Conservation (phyloP, 306 rosid genomes). For the Macrotyloma uniflorum region DNA sequence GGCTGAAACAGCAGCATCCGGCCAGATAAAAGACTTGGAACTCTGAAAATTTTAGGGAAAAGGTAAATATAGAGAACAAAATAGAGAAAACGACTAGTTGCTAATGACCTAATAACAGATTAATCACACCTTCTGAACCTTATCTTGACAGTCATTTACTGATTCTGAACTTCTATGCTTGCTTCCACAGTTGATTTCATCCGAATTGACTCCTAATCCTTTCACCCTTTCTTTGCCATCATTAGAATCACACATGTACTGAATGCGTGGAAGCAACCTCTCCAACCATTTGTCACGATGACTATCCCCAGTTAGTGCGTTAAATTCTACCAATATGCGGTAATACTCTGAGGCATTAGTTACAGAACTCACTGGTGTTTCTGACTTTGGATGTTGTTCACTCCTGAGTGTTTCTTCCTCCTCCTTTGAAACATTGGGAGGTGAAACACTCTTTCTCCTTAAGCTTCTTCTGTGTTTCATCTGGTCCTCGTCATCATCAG, state of each 20-base stretch:
- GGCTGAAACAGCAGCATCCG: slow-evolving; percentile 81
- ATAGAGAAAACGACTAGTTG: slow-evolving; percentile 10
- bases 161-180: slow-evolving; percentile 40
- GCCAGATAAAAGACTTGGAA: slow-evolving; percentile 74
- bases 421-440: slow-evolving; percentile 71
- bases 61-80: not conserved
- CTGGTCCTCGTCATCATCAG: slow-evolving; percentile 63
- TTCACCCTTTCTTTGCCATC: slow-evolving; percentile 45
- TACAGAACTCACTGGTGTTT: slow-evolving; percentile 72
- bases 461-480: slow-evolving; percentile 60
- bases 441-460: slow-evolving; percentile 70
- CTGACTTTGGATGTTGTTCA: slow-evolving; percentile 64
- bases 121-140: slow-evolving; percentile 56
- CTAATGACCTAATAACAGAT: not conserved
- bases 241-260: slow-evolving; percentile 58
- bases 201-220: slow-evolving; percentile 40
- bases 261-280: slow-evolving; percentile 69
- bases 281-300: slow-evolving; percentile 94
- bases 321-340: slow-evolving; percentile 52
- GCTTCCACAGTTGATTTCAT: slow-evolving; percentile 49
- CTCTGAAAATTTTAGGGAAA: slow-evolving; percentile 47
- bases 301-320: slow-evolving; percentile 68
- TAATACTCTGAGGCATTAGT: slow-evolving; percentile 60
- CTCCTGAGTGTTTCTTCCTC: slow-evolving; percentile 59
- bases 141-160: slow-evolving; percentile 49